Base-by-base conservation (phyloP, 2,329 filamentous ascomycete species). In the Penicillium expansum region DNA sequence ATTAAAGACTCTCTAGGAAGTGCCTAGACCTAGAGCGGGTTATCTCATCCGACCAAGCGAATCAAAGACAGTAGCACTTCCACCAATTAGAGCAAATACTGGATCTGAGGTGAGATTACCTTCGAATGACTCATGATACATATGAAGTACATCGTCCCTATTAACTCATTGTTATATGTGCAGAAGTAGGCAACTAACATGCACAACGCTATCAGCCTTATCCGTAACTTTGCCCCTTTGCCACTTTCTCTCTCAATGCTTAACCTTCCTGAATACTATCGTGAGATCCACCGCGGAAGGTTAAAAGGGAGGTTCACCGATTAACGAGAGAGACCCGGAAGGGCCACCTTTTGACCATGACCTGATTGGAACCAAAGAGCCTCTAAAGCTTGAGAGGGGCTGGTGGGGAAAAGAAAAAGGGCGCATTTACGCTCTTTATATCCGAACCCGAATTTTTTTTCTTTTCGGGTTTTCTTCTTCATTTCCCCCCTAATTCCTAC, bases 31-130 rank as follows among this genome's bases (percentile, higher is more conserved):
- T 18, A 13, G 42, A 29, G 41, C 24, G 41, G 41, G 42, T 30
- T 30, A 20, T 45, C n/a, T 32, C 14, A 1, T 24, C 5, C 22
- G 22, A 41, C 9, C 10, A 29, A 45, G 29, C 27, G 27, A 47
- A 47, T 47, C 43, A 47, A 30, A 33, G 14, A 47, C 14, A 33
- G 20, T 22, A 11, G 5, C 8, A 20, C 1, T 18, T 54, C 37
- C 22, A 20, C 50, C 44, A 48, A 54, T 57, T 20, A 57, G 6
- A 16, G 8, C 30, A 38, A 8, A 24, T 20, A 2, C 48, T 13
- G 20, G 29, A 41, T 52, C 48, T 52, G 54, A 56, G 48, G 54
- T 56, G 43, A 52, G 54, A 56, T 56, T 56, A n/a, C 8, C 16
- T 20, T 27, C 16, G 22, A 48, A 29, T 4, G 16, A 39, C 24